Evolutionary conservation across 164 flowering plant genomes (phyloP), one percentile per base, ranked within the genome.

Genomic region (Chimonanthus salicifolius): DNA sequence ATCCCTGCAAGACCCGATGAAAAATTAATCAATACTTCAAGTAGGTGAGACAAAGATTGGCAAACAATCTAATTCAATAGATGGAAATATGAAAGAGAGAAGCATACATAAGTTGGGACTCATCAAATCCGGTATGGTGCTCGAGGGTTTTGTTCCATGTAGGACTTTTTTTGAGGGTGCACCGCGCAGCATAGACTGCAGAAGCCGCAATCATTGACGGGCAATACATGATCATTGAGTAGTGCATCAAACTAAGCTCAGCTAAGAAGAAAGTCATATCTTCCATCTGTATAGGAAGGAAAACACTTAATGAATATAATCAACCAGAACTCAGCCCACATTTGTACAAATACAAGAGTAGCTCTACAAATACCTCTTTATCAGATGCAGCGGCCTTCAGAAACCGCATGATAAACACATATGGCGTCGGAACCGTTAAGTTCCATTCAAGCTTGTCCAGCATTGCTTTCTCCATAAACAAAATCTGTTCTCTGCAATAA

Each of bases 201-300:
- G 98, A 85, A 71, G 99, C 99, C 44, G 98, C 93, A 44, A 95
- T 74, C 96, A 91, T 85, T 2, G 98, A 95, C 47, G 97, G 94
- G 71, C 82, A 74, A 77, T 81, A 88, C 50, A 75, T 78, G 3
- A 82, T 48, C 47, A 85, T 82, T 16, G 68, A 83, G 74, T 95
- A 95, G n/a, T 92, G 83, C 93, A 89, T 86, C 80, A 90, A 54
- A 0, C 91, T 92, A 43, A 93, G 75, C 76, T 95, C 98, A 8
- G 91, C 89, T 2, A 89, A 75, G 51, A 85, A 89, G 80, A 84
- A 85, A 0, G 81, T 90, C 89, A 88, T 71, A 75, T 89, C 80
- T 72, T 92, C 90, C 93, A 90, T 78, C 90, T 87, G 47, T 58
- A 63, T 9, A 3, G 51, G 33, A 51, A 33, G 62, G 20, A 47